phyloP scores from a whole-genome alignment of 2,329 filamentous ascomycete genomes.

The Xylaria sp. region DNA sequence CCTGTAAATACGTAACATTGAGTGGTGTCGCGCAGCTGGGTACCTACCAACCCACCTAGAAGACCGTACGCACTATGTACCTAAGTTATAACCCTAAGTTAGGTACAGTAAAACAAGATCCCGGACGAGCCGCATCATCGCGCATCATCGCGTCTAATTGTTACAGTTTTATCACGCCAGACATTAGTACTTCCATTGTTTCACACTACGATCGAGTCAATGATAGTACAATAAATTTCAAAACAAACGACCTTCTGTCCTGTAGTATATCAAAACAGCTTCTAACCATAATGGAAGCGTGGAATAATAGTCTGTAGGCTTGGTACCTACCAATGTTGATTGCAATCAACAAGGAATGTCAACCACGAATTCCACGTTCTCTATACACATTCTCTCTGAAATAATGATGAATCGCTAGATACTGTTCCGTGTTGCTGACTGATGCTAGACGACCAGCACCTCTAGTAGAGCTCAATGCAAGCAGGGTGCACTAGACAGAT shows the following conservation, averaged over 20 bases:
- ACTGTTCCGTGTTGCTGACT: slow-evolving; percentile 25
- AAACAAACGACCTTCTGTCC: slow-evolving; percentile 12
- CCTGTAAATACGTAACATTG: neutral
- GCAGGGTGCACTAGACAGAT: slow-evolving; percentile 10
- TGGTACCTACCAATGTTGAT: neutral
- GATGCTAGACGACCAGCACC: slow-evolving; percentile 1
- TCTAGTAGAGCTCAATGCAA: slow-evolving; percentile 10
- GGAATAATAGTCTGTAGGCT: slow-evolving; percentile 1
- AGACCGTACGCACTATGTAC: neutral
- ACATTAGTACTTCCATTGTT: neutral
- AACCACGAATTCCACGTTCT: slow-evolving; percentile 21
- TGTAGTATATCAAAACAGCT: slow-evolving; percentile 27
- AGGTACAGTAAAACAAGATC: neutral
- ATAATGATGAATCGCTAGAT: slow-evolving; percentile 18
- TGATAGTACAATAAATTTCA: slow-evolving; percentile 5
- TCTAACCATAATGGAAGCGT: slow-evolving; percentile 28
- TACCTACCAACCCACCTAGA: neutral
- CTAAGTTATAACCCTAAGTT: neutral
- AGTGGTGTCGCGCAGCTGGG: neutral
- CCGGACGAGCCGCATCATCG: slow-evolving; percentile 1
- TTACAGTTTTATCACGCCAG: neutral
- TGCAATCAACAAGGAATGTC: slow-evolving; percentile 9
- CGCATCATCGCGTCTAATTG: neutral
- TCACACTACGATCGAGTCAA: slow-evolving; percentile 4
- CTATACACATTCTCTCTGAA: slow-evolving; percentile 34